Evolutionary conservation across 2,329 filamentous ascomycete genomes (phyloP).

Genomic region (Didymellaceae sp.): DNA sequence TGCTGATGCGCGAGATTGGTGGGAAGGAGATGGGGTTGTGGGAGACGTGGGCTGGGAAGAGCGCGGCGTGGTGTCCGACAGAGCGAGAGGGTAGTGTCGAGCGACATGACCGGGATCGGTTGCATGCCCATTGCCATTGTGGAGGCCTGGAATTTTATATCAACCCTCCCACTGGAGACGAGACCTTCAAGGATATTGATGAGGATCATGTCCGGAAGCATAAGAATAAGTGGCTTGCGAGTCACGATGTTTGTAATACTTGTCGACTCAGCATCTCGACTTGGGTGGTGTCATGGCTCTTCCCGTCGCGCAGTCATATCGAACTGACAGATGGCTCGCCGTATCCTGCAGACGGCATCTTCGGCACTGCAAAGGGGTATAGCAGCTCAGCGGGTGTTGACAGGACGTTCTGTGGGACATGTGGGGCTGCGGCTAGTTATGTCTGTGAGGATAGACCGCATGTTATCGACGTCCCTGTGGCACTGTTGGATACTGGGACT

Average conservation of each 20-base stretch:
- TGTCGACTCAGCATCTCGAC: slow-evolving; percentile 68
- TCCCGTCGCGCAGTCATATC: slow-evolving; percentile 69
- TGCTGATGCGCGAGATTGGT: slow-evolving; percentile 37
- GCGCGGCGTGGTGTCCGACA: background rate
- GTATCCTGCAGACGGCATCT: slow-evolving; percentile 44
- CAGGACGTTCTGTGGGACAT: slow-evolving; percentile 67
- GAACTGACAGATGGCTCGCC: slow-evolving; percentile 48
- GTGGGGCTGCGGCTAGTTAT: slow-evolving; percentile 72
- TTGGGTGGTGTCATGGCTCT: slow-evolving; percentile 71
- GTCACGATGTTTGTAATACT: slow-evolving; percentile 59
- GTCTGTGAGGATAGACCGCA: slow-evolving; percentile 55
- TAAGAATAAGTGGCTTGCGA: slow-evolving; percentile 48
- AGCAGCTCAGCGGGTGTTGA: slow-evolving; percentile 60
- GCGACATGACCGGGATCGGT: background rate
- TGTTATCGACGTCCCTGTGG: slow-evolving; percentile 60
- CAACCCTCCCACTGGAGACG: slow-evolving; percentile 57
- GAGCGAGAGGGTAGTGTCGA: background rate
- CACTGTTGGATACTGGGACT: slow-evolving; percentile 60
- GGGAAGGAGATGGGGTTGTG: slow-evolving; percentile 36
- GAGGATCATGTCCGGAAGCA: slow-evolving; percentile 12
- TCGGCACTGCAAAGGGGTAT: slow-evolving; percentile 60
- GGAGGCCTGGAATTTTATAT: slow-evolving; percentile 63
- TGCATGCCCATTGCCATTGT: slow-evolving; percentile 63
- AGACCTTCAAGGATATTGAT: slow-evolving; percentile 35
- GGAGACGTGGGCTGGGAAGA: slow-evolving; percentile 19